A percentile compares a stretch with the other conserved stretches of the same genome.
Conservation (phyloP, 1,284 basidiomycete species). For the Apiotrichum gracile region DNA sequence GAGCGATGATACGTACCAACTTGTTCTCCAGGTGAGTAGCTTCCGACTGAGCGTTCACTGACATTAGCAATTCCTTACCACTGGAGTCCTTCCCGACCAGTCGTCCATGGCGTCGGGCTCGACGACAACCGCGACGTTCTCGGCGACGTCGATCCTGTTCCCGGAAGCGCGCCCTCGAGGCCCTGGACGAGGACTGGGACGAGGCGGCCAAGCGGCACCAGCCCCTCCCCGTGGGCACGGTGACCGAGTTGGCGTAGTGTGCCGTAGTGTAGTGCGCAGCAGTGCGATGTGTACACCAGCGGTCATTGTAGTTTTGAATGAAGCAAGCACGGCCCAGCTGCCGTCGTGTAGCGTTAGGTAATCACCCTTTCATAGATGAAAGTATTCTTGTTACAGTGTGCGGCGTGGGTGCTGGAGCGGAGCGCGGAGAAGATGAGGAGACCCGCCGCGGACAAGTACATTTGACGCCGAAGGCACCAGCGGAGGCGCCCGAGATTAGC, state of each 20-base stretch:
- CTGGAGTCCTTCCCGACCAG: slow-evolving; percentile 28
- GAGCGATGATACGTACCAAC: slow-evolving; percentile 41
- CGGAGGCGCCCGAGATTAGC: too few relatives aligned
- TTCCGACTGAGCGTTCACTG: not conserved
- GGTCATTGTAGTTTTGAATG: not conserved
- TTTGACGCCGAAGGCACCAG: too few relatives aligned
- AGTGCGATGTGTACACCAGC: not conserved
- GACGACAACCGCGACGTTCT: slow-evolving; percentile 1
- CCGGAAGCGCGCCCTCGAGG: slow-evolving; percentile 38
- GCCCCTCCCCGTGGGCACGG: not conserved
- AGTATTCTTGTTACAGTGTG: too few relatives aligned
- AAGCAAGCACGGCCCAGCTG: not conserved
- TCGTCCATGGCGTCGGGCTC: slow-evolving; percentile 1
- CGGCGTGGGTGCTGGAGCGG: too few relatives aligned
- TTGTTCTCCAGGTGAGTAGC: slow-evolving; percentile 38
- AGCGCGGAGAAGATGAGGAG: too few relatives aligned
- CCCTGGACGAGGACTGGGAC: slow-evolving; percentile 26
- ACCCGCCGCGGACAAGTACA: too few relatives aligned
- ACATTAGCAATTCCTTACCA: slow-evolving; percentile 25
- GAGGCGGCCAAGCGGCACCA: slow-evolving; percentile 13
- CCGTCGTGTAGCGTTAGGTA: slow-evolving; percentile 4
- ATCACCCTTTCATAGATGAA: not conserved
- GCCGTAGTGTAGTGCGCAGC: not conserved
- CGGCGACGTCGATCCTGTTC: slow-evolving; percentile 29
- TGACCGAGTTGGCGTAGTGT: slow-evolving; percentile 9